A percentile compares a stretch with the other conserved stretches of the same genome.
phyloP scores from a whole-genome alignment of 352 stramenopile species.

The Pythium phragmitis region DNA sequence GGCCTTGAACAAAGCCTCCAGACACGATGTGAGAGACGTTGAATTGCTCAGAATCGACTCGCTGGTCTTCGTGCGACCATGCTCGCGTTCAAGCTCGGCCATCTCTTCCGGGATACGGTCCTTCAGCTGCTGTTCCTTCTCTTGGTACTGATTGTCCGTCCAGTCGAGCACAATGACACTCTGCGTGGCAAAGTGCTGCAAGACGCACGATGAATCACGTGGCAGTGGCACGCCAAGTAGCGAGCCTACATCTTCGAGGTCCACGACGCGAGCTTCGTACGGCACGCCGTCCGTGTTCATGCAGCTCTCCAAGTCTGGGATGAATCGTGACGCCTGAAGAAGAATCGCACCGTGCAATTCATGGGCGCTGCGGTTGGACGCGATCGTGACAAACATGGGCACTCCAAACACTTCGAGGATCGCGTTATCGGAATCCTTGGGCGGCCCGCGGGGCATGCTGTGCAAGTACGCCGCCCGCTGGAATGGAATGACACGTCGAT shows the following conservation, averaged over 20 bases:
- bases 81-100: conserved; percentile 30
- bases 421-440: not conserved
- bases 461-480: conserved; percentile 16
- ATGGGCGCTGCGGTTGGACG: conserved; percentile 54
- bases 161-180: conserved; percentile 83
- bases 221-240: conserved; percentile 40
- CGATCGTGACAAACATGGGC: conserved; percentile 75
- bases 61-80: conserved; percentile 13
- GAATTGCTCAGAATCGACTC: conserved; percentile 31
- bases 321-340: conserved; percentile 65
- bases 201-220: conserved; percentile 45
- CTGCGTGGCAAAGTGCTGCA: conserved; percentile 70
- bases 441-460: not conserved
- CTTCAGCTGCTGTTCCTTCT: conserved; percentile 28
- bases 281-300: conserved; percentile 27
- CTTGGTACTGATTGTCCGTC: conserved; percentile 27
- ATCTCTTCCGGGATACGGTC: conserved; percentile 35
- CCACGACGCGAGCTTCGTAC: conserved; percentile 56
- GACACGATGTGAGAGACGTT: conserved; percentile 59
- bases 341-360: conserved; percentile 72
- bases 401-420: conserved; percentile 58
- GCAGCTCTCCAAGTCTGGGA: conserved; percentile 20
- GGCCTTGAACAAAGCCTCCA: conserved; percentile 68
- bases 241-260: conserved; percentile 55
- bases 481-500: conserved; percentile 39